Evolutionary conservation across 75 land plant genomes (phyloP).

Genomic region (Pinus tabuliformis): DNA sequence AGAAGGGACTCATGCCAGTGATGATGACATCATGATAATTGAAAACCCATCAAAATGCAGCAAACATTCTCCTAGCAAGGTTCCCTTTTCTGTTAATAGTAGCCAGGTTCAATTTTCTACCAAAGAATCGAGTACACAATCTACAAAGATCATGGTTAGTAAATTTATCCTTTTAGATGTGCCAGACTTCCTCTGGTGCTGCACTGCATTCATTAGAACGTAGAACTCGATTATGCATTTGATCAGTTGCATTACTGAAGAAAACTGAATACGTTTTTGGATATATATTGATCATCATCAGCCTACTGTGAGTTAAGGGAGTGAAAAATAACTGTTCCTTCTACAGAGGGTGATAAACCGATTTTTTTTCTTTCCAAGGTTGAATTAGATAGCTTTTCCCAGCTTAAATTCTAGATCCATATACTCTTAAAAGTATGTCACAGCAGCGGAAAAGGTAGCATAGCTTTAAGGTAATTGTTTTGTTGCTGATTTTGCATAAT

Average conservation of each 20-base stretch:
- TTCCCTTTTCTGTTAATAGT: conserved; percentile 2
- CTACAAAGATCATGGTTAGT: conserved; percentile 4
- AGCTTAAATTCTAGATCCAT: no score
- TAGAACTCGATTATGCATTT: neutral
- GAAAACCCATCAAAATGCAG: conserved; percentile 1
- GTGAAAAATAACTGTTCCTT: no score
- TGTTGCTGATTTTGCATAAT: no score
- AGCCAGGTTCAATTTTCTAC: neutral
- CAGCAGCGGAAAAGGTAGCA: no score
- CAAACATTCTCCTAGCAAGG: neutral
- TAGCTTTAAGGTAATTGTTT: no score
- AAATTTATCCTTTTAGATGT: neutral
- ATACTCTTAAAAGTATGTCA: no score
- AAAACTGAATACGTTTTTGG: neutral
- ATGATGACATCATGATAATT: conserved; percentile 11
- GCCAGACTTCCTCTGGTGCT: neutral
- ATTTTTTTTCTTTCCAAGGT: no score
- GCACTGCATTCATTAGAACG: neutral
- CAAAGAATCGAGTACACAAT: neutral
- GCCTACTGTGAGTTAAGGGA: no score
- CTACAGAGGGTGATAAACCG: no score
- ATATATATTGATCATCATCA: no score
- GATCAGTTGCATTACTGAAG: neutral
- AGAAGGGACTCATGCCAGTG: neutral
- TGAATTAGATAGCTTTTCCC: no score